These are phyloP conservation scores for Syzygium aqueum DNA, from an alignment of 345 rosid species.

Conservation along the genomic window DNA sequence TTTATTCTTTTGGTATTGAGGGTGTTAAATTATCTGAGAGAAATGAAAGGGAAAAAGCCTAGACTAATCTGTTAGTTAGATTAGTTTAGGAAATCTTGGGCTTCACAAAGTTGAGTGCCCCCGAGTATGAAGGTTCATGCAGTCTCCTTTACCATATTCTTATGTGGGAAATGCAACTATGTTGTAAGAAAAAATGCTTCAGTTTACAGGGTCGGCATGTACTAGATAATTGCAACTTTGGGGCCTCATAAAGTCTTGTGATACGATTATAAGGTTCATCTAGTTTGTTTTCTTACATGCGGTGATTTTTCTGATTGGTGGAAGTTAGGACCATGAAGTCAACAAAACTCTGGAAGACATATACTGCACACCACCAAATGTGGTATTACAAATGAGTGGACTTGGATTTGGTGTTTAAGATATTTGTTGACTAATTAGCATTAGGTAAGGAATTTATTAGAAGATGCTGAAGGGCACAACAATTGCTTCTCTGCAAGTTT, in stretches of 20 bases:
- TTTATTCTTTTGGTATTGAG: not conserved
- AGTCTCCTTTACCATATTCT: not conserved
- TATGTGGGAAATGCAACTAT: not conserved
- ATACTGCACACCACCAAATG: not conserved
- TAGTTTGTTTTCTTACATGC: not conserved
- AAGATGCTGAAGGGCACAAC: not conserved
- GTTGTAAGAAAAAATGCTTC: not conserved
- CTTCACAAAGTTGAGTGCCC: not conserved
- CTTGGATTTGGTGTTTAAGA: not conserved
- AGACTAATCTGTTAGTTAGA: not conserved
- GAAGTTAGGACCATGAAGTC: not conserved
- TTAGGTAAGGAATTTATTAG: not conserved
- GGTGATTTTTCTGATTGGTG: not conserved
- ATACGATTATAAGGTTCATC: not conserved
- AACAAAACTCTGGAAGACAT: not conserved
- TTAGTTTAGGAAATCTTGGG: not conserved
- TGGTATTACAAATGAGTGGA: not conserved
- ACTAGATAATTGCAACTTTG: not conserved
- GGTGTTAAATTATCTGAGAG: not conserved
- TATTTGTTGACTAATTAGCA: not conserved
- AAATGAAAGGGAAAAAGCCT: not conserved
- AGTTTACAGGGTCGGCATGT: not conserved
- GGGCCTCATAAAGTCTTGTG: not conserved
- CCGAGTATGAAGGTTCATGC: not conserved
- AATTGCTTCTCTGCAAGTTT: not conserved